These are phyloP conservation scores for Coniochaeta sp. DNA, from an alignment of 2,329 filamentous ascomycete species.

Conservation along the genomic window DNA sequence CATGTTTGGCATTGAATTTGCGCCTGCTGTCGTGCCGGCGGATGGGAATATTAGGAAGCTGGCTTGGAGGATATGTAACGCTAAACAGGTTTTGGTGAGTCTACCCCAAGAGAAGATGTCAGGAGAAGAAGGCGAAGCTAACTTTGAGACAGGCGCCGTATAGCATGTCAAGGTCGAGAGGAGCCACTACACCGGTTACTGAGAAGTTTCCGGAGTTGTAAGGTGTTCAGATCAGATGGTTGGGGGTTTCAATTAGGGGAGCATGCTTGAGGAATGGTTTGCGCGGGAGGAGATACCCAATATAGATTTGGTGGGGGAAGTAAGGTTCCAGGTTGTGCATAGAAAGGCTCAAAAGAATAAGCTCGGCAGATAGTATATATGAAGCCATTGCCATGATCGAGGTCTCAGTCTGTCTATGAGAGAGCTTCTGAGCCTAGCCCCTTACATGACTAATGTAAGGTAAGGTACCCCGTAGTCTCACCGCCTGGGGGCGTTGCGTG, in stretches of 20 bases:
- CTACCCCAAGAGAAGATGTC: not conserved
- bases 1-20: constrained; percentile 97
- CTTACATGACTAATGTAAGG: no score
- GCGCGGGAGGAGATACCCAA: no score
- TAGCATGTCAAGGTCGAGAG: constrained; percentile 61
- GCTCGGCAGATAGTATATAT: not conserved
- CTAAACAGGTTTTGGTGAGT: constrained; percentile 87
- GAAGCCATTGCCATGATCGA: not conserved
- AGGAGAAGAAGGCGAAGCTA: not conserved
- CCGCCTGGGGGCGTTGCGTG: no score
- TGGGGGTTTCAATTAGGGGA: no score
- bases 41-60: constrained; percentile 87
- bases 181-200: constrained; percentile 50
- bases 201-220: constrained; percentile 27
- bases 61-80: constrained; percentile 91
- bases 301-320: no score
- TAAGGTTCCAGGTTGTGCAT: no score
- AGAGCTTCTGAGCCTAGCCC: no score
- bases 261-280: no score
- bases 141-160: constrained; percentile 55
- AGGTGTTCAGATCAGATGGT: no score
- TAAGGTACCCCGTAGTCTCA: no score
- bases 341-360: not conserved
- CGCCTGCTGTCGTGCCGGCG: constrained; percentile 82
- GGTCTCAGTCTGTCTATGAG: no score